Conservation (phyloP, 805 yeast species). For the Huiozyma sinensis region DNA sequence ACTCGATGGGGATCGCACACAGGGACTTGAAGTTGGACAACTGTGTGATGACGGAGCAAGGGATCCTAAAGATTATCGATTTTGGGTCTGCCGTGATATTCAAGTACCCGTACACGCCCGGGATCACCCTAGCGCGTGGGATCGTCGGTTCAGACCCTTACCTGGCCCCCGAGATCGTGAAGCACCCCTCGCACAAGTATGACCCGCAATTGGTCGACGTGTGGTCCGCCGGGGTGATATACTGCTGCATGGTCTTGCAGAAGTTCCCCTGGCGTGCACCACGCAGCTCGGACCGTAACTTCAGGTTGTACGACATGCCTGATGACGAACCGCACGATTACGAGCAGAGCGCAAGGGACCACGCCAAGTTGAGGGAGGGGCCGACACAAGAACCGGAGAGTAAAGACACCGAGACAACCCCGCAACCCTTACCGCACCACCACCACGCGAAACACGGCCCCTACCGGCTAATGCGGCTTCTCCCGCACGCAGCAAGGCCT, state of each 20-base stretch:
- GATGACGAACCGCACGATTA: constrained; percentile 76
- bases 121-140: constrained; percentile 54
- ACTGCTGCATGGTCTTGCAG: constrained; percentile 76
- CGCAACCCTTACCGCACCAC: background rate
- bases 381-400: background rate
- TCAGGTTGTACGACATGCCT: constrained; percentile 46
- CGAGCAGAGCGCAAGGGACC: constrained; percentile 56
- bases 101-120: constrained; percentile 57
- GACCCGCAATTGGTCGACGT: constrained; percentile 72
- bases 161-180: constrained; percentile 69
- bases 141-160: constrained; percentile 82
- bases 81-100: constrained; percentile 78
- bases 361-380: constrained; percentile 42
- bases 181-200: constrained; percentile 34
- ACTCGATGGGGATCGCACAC: constrained; percentile 70
- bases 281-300: constrained; percentile 55
- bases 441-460: constrained; percentile 49
- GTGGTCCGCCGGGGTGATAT: constrained; percentile 77
- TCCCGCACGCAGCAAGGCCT: constrained; percentile 78
- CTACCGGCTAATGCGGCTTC: constrained; percentile 62
- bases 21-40: constrained; percentile 75
- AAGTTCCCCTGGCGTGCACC: constrained; percentile 87
- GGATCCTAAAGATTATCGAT: constrained; percentile 69
- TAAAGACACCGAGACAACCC: background rate
- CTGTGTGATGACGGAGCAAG: constrained; percentile 64